Evolutionary conservation across 768 basidiomycete species (phyloP).

Genomic region (Neoboletus subvelutipes): DNA sequence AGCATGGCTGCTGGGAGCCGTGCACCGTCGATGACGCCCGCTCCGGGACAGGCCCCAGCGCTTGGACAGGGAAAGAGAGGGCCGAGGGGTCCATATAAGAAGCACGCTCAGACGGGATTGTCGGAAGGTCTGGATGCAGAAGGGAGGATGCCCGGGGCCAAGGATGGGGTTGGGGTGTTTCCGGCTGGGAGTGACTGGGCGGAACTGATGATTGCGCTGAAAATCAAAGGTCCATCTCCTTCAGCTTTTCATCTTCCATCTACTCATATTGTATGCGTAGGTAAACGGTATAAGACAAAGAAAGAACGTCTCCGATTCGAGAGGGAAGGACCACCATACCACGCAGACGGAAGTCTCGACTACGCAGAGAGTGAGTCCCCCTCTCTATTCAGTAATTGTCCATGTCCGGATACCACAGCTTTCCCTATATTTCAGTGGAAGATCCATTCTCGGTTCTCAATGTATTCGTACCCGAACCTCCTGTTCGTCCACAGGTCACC

Average conservation of each 20-base stretch:
- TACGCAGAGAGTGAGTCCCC: constrained; percentile 60
- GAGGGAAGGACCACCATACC: constrained; percentile 68
- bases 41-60: constrained; percentile 18
- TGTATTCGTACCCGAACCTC: constrained; percentile 58
- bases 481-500: constrained; percentile 52
- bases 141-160: constrained; percentile 72
- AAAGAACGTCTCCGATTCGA: constrained; percentile 78
- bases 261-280: constrained; percentile 20
- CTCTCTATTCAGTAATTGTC: not conserved
- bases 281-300: constrained; percentile 78
- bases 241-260: not conserved
- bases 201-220: constrained; percentile 65
- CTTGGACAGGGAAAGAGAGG: constrained; percentile 36
- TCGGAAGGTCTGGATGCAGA: constrained; percentile 61
- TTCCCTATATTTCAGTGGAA: constrained; percentile 52
- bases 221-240: constrained; percentile 59
- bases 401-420: not conserved
- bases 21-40: constrained; percentile 44
- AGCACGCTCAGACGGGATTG: constrained; percentile 38
- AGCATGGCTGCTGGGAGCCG: constrained; percentile 42
- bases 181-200: constrained; percentile 73
- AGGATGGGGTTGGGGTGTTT: constrained; percentile 73
- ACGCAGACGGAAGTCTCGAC: constrained; percentile 77
- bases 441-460: constrained; percentile 73
- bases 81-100: constrained; percentile 56